Evolutionary conservation across 2,329 filamentous ascomycete species (phyloP).

Genomic region (Exophiala spinifera): DNA sequence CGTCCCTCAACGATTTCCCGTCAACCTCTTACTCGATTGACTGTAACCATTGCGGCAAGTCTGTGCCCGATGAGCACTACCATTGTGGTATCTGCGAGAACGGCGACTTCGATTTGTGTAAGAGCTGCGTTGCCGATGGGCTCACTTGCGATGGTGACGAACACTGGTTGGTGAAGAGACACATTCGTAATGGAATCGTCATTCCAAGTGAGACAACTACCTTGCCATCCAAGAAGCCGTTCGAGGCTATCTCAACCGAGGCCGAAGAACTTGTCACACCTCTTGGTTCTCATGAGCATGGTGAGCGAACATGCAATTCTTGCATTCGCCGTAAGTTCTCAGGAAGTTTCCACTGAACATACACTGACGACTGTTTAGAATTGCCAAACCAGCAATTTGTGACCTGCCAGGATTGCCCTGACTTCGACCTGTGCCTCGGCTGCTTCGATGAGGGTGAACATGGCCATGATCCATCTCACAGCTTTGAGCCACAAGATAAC

Average conservation of each 20-base stretch:
- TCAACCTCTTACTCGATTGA: constrained; percentile 71
- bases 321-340: constrained; percentile 57
- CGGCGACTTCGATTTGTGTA: constrained; percentile 92
- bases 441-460: constrained; percentile 77
- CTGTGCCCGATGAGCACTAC: constrained; percentile 79
- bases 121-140: constrained; percentile 70
- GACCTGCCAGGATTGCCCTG: constrained; percentile 78
- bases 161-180: constrained; percentile 95
- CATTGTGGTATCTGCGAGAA: constrained; percentile 92
- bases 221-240: constrained; percentile 61
- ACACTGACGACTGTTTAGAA: constrained; percentile 47
- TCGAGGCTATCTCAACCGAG: constrained; percentile 16
- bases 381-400: constrained; percentile 76
- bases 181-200: constrained; percentile 72
- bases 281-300: constrained; percentile 18
- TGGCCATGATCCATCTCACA: constrained; percentile 86
- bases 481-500: constrained; percentile 65
- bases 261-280: constrained; percentile 21
- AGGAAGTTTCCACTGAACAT: neutral
- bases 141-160: constrained; percentile 71
- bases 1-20: constrained; percentile 36
- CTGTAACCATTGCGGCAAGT: constrained; percentile 84
- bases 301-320: constrained; percentile 57
- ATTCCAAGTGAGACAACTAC: constrained; percentile 83
- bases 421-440: constrained; percentile 84